Base-by-base conservation (phyloP, 805 yeast genomes). In the Osmozyma mogii region DNA sequence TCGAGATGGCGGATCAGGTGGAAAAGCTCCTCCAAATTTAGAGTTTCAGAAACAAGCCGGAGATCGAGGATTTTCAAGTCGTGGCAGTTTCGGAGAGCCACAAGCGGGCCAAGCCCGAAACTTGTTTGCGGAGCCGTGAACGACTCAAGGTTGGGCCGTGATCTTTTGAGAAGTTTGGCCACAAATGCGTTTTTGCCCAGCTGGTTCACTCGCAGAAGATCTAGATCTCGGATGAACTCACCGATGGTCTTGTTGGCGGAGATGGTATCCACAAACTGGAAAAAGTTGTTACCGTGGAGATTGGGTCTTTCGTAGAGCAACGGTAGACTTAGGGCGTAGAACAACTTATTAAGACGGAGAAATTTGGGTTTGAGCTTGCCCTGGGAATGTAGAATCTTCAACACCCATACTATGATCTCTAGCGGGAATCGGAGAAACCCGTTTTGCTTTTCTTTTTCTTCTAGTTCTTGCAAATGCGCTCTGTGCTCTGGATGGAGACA, bases 41-140 rank as follows among this genome's bases (percentile, higher is more conserved):
- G 82, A 0, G 94, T 84, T 54, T 88, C 97, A 3, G 95, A 82
- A 3, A 89, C 96, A 15, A 87, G 61, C 9, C 95, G 73, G 36
- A 89, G 56, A 50, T 89, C 96, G 21, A 89, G 59, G 2, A 74
- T 70, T 38, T 65, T 65, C 33, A 89, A 58, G 17, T 68, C 64
- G 14, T 58, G 58, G 51, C 98, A 92, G 24, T 77, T 63, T 34
- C 83, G 70, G 25, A 92, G 62, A 29, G 94, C 77, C n/a, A 84
- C 70, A 41, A 89, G 58, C 1, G 97, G 96, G 2, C 94, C 82
- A 28, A 77, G 70, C 0, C 98, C 98, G 61, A 92, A 89, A 58
- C 94, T 81, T 18, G 96, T 79, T 50, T 89, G 97, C 3, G 97
- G 95, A 0, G 97, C 96, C 6, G 82, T 70, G 44, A 92, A 87